Conservation (phyloP, 2,329 filamentous ascomycete species). For the Colletotrichum graminicola region DNA sequence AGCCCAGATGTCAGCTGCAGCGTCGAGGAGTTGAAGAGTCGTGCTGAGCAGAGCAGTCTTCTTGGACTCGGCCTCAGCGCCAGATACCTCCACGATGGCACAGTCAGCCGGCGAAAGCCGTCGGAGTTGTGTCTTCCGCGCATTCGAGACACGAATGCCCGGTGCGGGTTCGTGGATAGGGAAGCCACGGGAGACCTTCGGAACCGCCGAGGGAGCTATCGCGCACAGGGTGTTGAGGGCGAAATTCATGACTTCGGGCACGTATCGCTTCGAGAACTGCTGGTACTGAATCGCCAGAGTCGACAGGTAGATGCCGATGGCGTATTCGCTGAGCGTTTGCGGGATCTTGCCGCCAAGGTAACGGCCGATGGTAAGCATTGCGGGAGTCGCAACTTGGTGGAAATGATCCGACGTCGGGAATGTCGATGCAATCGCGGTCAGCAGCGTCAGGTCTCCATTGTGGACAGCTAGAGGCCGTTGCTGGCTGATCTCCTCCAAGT, state of each 20-base stretch:
- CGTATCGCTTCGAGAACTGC: slow-evolving; percentile 83
- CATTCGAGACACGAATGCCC: slow-evolving; percentile 63
- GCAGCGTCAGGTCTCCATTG: slow-evolving; percentile 81
- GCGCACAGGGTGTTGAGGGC: slow-evolving; percentile 78
- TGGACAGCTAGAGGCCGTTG: slow-evolving; percentile 64
- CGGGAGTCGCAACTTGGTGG: slow-evolving; percentile 92
- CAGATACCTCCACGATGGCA: slow-evolving; percentile 46
- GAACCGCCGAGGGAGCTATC: slow-evolving; percentile 68
- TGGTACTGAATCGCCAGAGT: slow-evolving; percentile 88
- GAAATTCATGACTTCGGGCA: slow-evolving; percentile 90
- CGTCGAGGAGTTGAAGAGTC: slow-evolving; percentile 73
- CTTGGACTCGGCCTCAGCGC: slow-evolving; percentile 45
- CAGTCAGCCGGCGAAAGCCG: slow-evolving; percentile 73
- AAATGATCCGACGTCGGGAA: slow-evolving; percentile 98
- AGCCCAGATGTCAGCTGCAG: slow-evolving; percentile 79
- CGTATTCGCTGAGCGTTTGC: slow-evolving; percentile 73
- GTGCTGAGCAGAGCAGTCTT: slow-evolving; percentile 73
- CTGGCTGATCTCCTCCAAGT: slow-evolving; percentile 70
- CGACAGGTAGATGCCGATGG: slow-evolving; percentile 81
- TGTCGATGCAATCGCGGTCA: slow-evolving; percentile 85
- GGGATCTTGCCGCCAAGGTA: slow-evolving; percentile 85
- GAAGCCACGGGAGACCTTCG: slow-evolving; percentile 66
- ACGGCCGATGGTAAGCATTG: slow-evolving; percentile 84
- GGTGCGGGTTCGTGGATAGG: slow-evolving; percentile 69
- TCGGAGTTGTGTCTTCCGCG: slow-evolving; percentile 56